Conservation (phyloP, 345 rosid genomes). For the Melastoma malabathricum region DNA sequence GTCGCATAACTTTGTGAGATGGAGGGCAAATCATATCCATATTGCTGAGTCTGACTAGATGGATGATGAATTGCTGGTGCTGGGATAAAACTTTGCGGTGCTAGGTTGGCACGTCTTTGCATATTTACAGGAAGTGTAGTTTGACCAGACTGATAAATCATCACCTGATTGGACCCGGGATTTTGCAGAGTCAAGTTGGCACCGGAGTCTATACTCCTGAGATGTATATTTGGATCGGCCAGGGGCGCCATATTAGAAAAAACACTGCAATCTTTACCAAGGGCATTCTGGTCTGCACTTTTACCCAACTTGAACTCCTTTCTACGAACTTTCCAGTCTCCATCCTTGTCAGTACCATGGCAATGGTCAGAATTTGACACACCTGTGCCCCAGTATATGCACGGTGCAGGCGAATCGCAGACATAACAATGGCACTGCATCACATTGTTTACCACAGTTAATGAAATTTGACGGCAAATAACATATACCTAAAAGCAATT, state of each 20-base stretch:
- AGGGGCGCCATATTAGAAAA: background rate
- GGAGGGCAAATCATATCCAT: too few species aligned
- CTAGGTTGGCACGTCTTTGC: constrained; percentile 7
- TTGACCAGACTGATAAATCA: background rate
- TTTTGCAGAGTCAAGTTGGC: too few species aligned
- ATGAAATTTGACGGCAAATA: too few species aligned
- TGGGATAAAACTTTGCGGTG: constrained; percentile 11
- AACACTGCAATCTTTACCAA: background rate
- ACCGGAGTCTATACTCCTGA: too few species aligned
- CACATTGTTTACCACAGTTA: constrained; percentile 3
- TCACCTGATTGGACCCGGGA: background rate
- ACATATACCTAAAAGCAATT: too few species aligned
- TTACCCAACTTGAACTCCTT: constrained; percentile 14
- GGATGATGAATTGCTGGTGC: constrained; percentile 14
- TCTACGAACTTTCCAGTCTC: constrained; percentile 44
- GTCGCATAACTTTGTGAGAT: constrained; percentile 10
- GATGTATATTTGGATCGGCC: background rate
- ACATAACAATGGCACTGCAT: constrained; percentile 87
- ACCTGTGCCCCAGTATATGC: constrained; percentile 48
- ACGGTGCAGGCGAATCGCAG: constrained; percentile 72
- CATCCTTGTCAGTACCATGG: constrained; percentile 63
- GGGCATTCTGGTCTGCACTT: constrained; percentile 10
- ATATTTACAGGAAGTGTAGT: constrained; percentile 7
- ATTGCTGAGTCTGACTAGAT: constrained; percentile 1
- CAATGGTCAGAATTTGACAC: constrained; percentile 41